phyloP scores from a whole-genome alignment of 495 filamentous ascomycete species.

The Xylaria curta region DNA sequence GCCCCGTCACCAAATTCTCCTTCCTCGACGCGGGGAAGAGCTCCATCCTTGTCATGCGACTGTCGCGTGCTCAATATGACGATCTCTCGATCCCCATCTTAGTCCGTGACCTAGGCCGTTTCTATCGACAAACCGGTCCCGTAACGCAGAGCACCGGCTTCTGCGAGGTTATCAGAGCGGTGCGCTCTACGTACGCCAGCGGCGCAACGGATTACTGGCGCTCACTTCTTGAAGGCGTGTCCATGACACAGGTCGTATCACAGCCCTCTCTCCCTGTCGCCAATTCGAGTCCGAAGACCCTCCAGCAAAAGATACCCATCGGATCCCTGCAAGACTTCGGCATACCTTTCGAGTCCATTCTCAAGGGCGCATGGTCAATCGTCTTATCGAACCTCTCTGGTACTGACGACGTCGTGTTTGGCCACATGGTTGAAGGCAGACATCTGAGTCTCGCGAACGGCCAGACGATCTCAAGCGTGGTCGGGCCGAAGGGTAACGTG shows the following conservation, averaged over 20 bases:
- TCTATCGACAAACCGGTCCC: slow-evolving; percentile 47
- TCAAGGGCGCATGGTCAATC: slow-evolving; percentile 56
- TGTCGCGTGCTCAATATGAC: slow-evolving; percentile 56
- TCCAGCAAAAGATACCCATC: slow-evolving; percentile 45
- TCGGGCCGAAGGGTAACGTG: slow-evolving; percentile 52
- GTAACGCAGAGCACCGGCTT: slow-evolving; percentile 45
- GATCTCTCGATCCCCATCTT: slow-evolving; percentile 49
- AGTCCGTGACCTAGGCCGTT: slow-evolving; percentile 50
- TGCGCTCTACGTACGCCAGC: slow-evolving; percentile 42
- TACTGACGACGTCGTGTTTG: slow-evolving; percentile 54
- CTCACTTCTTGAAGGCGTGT: slow-evolving; percentile 47
- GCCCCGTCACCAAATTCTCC: slow-evolving; percentile 53
- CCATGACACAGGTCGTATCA: slow-evolving; percentile 50
- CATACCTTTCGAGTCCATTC: slow-evolving; percentile 48
- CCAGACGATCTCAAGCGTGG: slow-evolving; percentile 46
- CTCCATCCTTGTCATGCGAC: slow-evolving; percentile 50
- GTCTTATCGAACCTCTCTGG: slow-evolving; percentile 46
- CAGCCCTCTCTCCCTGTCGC: slow-evolving; percentile 46
- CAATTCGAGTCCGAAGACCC: slow-evolving; percentile 42
- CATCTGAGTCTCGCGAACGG: slow-evolving; percentile 42
- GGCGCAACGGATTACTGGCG: slow-evolving; percentile 52
- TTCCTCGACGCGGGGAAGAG: slow-evolving; percentile 55
- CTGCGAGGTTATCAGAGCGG: slow-evolving; percentile 50
- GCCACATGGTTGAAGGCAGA: slow-evolving; percentile 49
- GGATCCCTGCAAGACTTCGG: slow-evolving; percentile 41